phyloP scores from a whole-genome alignment of 2,329 filamentous ascomycete genomes.

The Pseudocercospora crystallina region DNA sequence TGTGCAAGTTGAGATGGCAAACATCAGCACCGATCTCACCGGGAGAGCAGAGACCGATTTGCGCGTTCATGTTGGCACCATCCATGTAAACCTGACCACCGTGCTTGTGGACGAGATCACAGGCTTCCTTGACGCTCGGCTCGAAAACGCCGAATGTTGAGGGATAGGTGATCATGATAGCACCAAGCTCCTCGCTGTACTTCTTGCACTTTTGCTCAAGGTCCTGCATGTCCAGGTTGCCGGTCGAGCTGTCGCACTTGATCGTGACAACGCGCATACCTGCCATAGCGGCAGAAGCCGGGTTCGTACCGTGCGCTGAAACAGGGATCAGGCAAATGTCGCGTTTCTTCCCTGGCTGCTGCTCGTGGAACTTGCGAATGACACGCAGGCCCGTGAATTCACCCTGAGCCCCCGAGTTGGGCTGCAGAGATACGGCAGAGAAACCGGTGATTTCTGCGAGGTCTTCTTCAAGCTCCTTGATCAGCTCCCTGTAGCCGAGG shows the following conservation, averaged over 20 bases:
- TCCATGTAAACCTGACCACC: constrained; percentile 98
- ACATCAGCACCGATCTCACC: constrained; percentile 95
- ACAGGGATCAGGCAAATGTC: constrained; percentile 94
- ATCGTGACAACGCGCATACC: constrained; percentile 91
- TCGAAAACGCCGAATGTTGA: constrained; percentile 95
- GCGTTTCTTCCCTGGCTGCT: constrained; percentile 65
- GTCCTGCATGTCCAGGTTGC: constrained; percentile 85
- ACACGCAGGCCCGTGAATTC: constrained; percentile 88
- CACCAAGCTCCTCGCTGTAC: constrained; percentile 79
- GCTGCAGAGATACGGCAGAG: constrained; percentile 84
- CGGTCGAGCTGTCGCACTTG: constrained; percentile 84
- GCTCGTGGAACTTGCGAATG: constrained; percentile 80
- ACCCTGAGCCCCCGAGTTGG: constrained; percentile 93
- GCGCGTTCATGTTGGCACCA: constrained; percentile 97
- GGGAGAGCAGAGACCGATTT: constrained; percentile 91
- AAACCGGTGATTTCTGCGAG: constrained; percentile 84
- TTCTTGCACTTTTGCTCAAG: constrained; percentile 86
- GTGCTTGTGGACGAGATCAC: constrained; percentile 78
- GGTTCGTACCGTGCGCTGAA: constrained; percentile 94
- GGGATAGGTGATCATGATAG: constrained; percentile 96
- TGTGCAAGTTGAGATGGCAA: constrained; percentile 96
- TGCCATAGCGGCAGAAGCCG: constrained; percentile 90
- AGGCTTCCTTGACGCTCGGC: constrained; percentile 81
- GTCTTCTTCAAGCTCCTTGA: constrained; percentile 71
- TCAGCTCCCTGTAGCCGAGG: constrained; percentile 68